Conservation (phyloP, 2,329 filamentous ascomycete species). For the Cladophialophora carrionii region DNA sequence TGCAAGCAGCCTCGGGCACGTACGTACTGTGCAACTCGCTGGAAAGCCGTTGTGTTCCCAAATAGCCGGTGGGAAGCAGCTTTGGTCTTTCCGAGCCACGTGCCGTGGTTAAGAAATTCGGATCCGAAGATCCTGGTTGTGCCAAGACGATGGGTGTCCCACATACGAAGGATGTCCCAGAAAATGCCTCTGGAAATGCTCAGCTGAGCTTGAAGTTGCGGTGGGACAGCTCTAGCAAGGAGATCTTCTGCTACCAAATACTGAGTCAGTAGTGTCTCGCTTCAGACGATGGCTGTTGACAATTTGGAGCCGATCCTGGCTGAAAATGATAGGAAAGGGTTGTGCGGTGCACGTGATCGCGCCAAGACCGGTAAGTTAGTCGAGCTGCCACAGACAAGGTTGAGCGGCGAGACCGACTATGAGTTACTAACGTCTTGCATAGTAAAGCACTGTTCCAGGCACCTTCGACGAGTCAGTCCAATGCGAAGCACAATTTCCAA, state of each 20-base stretch:
- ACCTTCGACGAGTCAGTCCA: not conserved
- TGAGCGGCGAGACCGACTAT: not conserved
- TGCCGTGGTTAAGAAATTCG: not conserved
- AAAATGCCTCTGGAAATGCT: not conserved
- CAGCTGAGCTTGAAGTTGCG: not conserved
- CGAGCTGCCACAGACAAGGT: not conserved
- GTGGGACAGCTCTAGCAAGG: no score
- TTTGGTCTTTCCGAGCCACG: not conserved
- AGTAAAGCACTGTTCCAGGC: not conserved
- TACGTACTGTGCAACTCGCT: not conserved
- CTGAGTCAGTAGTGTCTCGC: no score
- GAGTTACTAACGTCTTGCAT: not conserved
- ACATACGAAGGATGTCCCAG: not conserved
- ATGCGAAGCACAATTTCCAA: not conserved
- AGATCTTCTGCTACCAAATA: no score
- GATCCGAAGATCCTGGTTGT: slow-evolving; percentile 1
- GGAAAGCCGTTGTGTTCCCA: not conserved
- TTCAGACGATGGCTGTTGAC: no score
- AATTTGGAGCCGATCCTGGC: no score
- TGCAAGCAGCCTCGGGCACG: not conserved
- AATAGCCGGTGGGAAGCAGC: not conserved
- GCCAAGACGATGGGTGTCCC: not conserved
- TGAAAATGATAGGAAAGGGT: no score
- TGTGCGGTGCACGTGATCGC: no score
- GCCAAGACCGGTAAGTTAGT: no score